Percentiles rank a stretch among this genome's conserved stretches.
Evolutionary conservation across 768 basidiomycete species (phyloP).

Genomic region (Chalciporus pseudorubinellus): DNA sequence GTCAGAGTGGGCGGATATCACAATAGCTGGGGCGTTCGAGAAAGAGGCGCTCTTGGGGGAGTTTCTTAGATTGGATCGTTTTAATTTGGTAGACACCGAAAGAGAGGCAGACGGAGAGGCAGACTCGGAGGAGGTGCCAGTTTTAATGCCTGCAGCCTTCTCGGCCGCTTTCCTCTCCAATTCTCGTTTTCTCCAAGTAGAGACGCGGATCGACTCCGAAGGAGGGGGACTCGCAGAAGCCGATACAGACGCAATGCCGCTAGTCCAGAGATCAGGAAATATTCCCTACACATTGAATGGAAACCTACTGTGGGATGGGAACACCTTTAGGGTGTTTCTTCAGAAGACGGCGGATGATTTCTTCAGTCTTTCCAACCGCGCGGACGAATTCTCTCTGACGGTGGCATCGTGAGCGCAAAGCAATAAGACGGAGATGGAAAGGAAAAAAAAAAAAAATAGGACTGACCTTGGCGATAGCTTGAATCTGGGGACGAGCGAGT

Average conservation of each 20-base stretch:
- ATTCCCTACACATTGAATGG: too few species aligned
- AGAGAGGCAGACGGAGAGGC: not conserved
- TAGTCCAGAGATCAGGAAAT: too few species aligned
- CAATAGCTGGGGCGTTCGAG: not conserved
- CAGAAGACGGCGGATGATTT: conserved; percentile 25
- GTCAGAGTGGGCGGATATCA: conserved; percentile 8
- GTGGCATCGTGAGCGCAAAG: not conserved
- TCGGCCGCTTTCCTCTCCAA: not conserved
- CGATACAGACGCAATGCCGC: too few species aligned
- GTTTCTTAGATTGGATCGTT: too few species aligned
- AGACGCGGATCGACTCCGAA: too few species aligned
- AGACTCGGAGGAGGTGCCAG: not conserved
- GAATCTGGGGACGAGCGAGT: conserved; percentile 21
- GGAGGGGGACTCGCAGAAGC: too few species aligned
- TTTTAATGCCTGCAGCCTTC: not conserved
- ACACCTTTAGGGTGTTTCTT: conserved; percentile 28
- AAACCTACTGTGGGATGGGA: conserved; percentile 3
- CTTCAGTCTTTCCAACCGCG: conserved; percentile 28
- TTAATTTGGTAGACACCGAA: too few species aligned
- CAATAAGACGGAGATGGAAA: too few species aligned
- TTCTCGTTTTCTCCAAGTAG: not conserved
- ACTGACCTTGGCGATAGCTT: conserved; percentile 25
- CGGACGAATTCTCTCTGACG: conserved; percentile 24
- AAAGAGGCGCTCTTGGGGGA: not conserved
- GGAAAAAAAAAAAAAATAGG: not conserved